Conservation (phyloP, 2,329 filamentous ascomycete species). For the Myriosclerotinia scirpicola region DNA sequence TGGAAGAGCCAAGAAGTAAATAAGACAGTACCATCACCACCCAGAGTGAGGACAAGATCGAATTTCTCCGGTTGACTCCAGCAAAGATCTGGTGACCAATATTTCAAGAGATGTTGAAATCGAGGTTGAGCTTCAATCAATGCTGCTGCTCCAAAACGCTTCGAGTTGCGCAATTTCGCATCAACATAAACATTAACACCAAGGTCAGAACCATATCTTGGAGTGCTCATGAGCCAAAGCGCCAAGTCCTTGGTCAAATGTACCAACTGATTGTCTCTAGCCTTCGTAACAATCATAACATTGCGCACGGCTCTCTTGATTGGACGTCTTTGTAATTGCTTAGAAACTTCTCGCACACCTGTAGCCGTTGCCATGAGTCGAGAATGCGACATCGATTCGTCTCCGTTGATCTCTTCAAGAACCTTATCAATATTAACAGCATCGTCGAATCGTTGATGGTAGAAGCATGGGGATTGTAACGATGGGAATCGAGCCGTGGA, state of each 20-base stretch:
- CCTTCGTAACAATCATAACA: constrained; percentile 98
- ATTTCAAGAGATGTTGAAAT: constrained; percentile 82
- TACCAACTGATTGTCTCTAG: constrained; percentile 90
- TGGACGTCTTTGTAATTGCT: constrained; percentile 87
- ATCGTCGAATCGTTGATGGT: constrained; percentile 95
- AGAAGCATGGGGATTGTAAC: constrained; percentile 92
- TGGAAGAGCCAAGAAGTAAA: constrained; percentile 94
- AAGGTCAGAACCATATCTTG: constrained; percentile 83
- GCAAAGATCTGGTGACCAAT: constrained; percentile 96
- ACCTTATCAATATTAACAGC: constrained; percentile 94
- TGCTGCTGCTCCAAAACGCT: constrained; percentile 77
- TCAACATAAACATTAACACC: constrained; percentile 99
- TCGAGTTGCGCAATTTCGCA: constrained; percentile 83
- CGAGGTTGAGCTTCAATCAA: constrained; percentile 72
- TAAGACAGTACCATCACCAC: constrained; percentile 82
- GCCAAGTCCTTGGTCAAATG: constrained; percentile 83
- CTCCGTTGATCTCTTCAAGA: constrained; percentile 86
- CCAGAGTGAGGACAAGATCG: constrained; percentile 86
- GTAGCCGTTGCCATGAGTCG: constrained; percentile 93
- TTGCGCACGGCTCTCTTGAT: constrained; percentile 90
- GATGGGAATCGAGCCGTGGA: constrained; percentile 56
- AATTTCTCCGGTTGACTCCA: constrained; percentile 93
- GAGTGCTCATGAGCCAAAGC: constrained; percentile 83
- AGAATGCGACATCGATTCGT: constrained; percentile 90
- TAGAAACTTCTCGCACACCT: constrained; percentile 90